Evolutionary conservation across 1,139 yeast species (phyloP), one percentile per base, ranked within the genome.

Genomic region (Magnusiomyces suaveolens): DNA sequence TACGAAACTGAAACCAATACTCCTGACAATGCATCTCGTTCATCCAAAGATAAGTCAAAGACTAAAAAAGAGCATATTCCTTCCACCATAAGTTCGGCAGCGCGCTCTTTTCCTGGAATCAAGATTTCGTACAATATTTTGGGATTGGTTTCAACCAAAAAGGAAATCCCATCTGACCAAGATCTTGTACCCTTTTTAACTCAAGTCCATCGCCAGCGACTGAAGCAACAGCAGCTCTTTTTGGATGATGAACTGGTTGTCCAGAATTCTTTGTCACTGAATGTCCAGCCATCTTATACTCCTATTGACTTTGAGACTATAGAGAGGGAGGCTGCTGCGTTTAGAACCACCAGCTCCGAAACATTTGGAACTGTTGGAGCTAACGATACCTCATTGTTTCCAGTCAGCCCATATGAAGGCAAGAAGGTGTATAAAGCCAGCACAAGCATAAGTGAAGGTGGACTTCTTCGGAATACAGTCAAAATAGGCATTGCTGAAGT

Each of bases 401-500:
- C 2, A 24, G 50, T 3, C 12, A 47, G 33, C 10, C 38, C 43
- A 6, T 6, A 6, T 21, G 41, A 20, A n/a, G 44, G 14, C 10
- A 41, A 41, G 16, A 21, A 8, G 4, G 26, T 47, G 23, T 47
- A 33, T 16, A 47, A 47, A 21, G 50, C 38, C n/a, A 2, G 25
- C 2, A 29, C 25, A 20, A n/a, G 26, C 12, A 23, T 47, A 2
- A 8, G 16, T 21, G 39, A 32, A 23, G 16, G 43, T 12, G 53
- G 55, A 6, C 43, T 55, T 21, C 43, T 55, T 32, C 43, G 51
- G 6, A 52, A 44, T 23, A 41, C 46, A 3, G 25, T 20, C 20
- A 48, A 29, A n/a, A 36, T 51, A 6, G 57, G 57, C 3, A 47
- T 53, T 43, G 55, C 50, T 1, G 57, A 55, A 25, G 23, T 55